These are phyloP conservation scores for Myxozyma neglecta DNA, from an alignment of 805 yeast species.

Conservation along the genomic window DNA sequence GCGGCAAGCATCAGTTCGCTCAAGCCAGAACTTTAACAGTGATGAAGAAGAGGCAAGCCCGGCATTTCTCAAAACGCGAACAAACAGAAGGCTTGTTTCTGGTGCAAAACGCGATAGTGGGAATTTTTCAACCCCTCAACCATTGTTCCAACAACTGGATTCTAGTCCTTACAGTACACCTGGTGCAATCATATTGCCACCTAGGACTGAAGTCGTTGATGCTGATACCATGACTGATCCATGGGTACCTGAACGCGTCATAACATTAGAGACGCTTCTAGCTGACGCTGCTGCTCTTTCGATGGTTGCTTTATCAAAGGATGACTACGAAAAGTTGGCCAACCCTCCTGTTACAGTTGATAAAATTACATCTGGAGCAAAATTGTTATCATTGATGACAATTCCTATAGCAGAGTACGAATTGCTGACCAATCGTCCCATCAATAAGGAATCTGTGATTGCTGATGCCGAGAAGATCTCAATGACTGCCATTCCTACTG, in stretches of 20 bases:
- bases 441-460: constrained; percentile 5
- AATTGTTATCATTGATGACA: constrained; percentile 4
- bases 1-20: background rate
- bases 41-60: constrained; percentile 27
- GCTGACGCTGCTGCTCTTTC: constrained; percentile 24
- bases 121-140: constrained; percentile 25
- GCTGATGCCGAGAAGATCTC: constrained; percentile 26
- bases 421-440: background rate
- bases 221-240: constrained; percentile 22
- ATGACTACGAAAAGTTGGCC: constrained; percentile 24
- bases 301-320: constrained; percentile 33
- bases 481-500: background rate
- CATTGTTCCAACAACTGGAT: constrained; percentile 25
- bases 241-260: constrained; percentile 11
- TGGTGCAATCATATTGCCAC: constrained; percentile 8
- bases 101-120: constrained; percentile 24
- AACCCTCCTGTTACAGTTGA: background rate
- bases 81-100: background rate
- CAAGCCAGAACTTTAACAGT: background rate
- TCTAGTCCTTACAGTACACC: constrained; percentile 14
- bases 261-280: constrained; percentile 9
- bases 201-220: background rate
- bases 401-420: constrained; percentile 20
- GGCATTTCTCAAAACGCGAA: constrained; percentile 5
- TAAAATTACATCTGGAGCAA: constrained; percentile 3